A percentile compares a stretch with the other conserved stretches of the same genome.
These are phyloP conservation scores for Ensete glaucum DNA, from an alignment of 176 grass and related monocot species.

Conservation along the genomic window DNA sequence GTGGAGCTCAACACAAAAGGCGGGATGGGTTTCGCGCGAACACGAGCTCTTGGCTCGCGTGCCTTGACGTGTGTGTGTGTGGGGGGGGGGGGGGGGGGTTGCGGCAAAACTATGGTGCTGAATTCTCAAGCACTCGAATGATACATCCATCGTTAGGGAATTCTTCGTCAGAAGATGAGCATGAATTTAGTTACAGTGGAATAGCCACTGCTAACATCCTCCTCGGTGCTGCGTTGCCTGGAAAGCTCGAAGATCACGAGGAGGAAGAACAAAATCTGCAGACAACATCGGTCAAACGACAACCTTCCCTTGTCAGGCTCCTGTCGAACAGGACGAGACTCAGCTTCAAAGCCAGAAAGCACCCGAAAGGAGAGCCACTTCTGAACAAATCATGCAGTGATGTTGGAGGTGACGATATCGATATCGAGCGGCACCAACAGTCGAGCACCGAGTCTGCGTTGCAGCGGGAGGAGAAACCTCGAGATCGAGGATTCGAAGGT, in stretches of 20 bases:
- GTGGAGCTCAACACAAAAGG: slow-evolving; percentile 7
- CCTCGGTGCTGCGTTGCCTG: slow-evolving; percentile 6
- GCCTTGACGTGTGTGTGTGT: slow-evolving; percentile 21
- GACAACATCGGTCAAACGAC: neutral
- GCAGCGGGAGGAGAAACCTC: slow-evolving; percentile 12
- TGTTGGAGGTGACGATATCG: slow-evolving; percentile 86
- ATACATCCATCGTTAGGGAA: slow-evolving; percentile 2
- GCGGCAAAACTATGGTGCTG: neutral
- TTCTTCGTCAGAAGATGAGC: slow-evolving; percentile 32
- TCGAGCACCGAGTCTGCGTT: slow-evolving; percentile 13
- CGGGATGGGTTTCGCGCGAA: slow-evolving; percentile 6
- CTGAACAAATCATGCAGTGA: slow-evolving; percentile 72
- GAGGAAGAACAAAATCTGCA: neutral
- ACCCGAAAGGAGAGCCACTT: slow-evolving; percentile 61
- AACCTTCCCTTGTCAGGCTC: slow-evolving; percentile 33
- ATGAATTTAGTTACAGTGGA: slow-evolving; percentile 25
- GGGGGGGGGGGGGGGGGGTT: too few species aligned
- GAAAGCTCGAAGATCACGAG: neutral
- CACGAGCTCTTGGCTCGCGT: slow-evolving; percentile 11
- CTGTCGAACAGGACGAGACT: slow-evolving; percentile 60
- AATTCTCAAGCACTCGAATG: neutral
- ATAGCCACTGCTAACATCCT: slow-evolving; percentile 22
- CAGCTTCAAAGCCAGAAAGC: slow-evolving; percentile 30
- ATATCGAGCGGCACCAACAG: slow-evolving; percentile 50
- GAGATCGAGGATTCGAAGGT: slow-evolving; percentile 54